phyloP scores from a whole-genome alignment of 208 protist species.

The Trypanosoma mega region DNA sequence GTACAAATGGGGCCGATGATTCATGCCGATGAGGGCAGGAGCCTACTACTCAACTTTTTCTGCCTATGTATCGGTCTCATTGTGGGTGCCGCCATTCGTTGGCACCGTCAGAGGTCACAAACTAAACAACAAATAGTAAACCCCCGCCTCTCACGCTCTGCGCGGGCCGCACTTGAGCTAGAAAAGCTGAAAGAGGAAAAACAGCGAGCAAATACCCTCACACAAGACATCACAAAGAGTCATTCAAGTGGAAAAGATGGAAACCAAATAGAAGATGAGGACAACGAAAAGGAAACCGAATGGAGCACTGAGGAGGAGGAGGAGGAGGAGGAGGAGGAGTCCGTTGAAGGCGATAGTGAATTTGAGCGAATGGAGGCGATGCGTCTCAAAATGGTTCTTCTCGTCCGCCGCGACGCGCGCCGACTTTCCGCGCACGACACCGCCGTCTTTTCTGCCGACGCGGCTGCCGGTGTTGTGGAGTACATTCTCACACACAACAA shows the following conservation, averaged over 20 bases:
- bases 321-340: conserved; percentile 22
- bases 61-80: no score
- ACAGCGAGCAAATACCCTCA: neutral
- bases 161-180: conserved; percentile 22
- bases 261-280: neutral
- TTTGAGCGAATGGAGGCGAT: conserved; percentile 50
- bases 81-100: neutral
- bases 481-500: conserved; percentile 14
- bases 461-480: conserved; percentile 47
- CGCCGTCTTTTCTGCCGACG: conserved; percentile 37
- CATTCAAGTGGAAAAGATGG: neutral
- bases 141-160: conserved; percentile 5
- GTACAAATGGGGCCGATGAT: neutral
- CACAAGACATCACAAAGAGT: no score
- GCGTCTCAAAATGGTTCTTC: conserved; percentile 71
- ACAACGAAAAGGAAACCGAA: conserved; percentile 8
- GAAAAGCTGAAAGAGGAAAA: conserved; percentile 12
- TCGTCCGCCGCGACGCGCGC: conserved; percentile 50
- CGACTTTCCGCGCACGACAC: conserved; percentile 45
- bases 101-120: neutral
- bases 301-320: conserved; percentile 20
- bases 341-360: conserved; percentile 32
- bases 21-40: no score
- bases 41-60: no score
- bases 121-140: no score